Base-by-base conservation (phyloP, 208 protist species). In the Crithidia bombi region DNA sequence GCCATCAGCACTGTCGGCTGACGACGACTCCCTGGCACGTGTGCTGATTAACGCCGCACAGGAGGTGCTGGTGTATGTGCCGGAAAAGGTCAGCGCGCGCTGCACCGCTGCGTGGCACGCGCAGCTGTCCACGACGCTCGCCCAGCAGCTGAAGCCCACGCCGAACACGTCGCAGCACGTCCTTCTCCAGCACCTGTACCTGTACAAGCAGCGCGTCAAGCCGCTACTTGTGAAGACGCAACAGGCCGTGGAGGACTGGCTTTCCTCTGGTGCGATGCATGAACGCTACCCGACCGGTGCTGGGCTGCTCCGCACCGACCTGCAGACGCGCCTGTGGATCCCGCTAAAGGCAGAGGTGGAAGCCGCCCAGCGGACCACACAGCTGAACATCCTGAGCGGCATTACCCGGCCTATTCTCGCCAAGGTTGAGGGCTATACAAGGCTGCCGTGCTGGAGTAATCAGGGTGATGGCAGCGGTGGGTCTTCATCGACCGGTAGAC, bases 401-500 rank as follows among this genome's bases (percentile, higher is more conserved):
- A 81, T 92, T 30, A 68, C 83, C 32, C 59, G 33, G 44, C 87
- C 87, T 2, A 81, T 92, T 5, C 59, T 83, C 33, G 68, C 52
- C 12, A 79, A 75, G 47, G 69, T 81, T 4, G 63, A 47, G 5
- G 54, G 62, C 10, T 92, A 92, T 69, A 59, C 72, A 1, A 43
- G 47, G 21, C 73, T 87, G 21, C 66, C 77, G 10, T 73, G 69
- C n/a, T 88, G 86, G 82, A 46, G 65, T 6, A 63, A 65, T 32
- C 7, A 21, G 3, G 54, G n/a, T 11, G 38, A 9, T 15, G 39
- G 12, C 57, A 28, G 52, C 57, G n/a, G 32, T 36, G 49, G 19
- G 3, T 36, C 43, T 3, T 11, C 55, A 5, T 14, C 17, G 12
- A 43, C 65, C 19, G 35, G 36, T 35, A 43, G 33, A 15, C 10